phyloP scores from a whole-genome alignment of 2,329 filamentous ascomycete species.

The Juglanconis sp. region DNA sequence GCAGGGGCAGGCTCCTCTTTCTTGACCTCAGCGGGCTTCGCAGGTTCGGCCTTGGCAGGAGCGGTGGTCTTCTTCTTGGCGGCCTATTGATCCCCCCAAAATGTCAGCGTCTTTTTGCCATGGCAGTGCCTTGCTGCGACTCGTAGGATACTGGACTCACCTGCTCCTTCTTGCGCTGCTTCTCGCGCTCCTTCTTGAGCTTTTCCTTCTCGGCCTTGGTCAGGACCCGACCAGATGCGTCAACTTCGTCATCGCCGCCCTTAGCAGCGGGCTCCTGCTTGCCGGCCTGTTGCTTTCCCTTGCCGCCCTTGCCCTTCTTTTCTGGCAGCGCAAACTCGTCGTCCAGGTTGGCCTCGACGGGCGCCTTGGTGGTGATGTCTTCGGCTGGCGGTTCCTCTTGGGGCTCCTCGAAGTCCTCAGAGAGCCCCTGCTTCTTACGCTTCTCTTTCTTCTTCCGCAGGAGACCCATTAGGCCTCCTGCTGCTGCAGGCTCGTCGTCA shows the following conservation, averaged over 20 bases:
- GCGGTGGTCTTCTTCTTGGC: constrained; percentile 74
- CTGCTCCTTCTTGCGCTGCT: constrained; percentile 98
- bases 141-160: constrained; percentile 39
- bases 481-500: constrained; percentile 51
- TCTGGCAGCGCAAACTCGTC: constrained; percentile 83
- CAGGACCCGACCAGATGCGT: constrained; percentile 66
- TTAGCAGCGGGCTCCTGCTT: constrained; percentile 42
- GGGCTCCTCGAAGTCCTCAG: constrained; percentile 68
- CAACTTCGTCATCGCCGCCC: constrained; percentile 47
- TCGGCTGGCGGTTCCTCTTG: constrained; percentile 36
- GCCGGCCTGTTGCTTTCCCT: constrained; percentile 45
- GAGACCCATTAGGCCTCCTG: constrained; percentile 71
- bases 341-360: constrained; percentile 76
- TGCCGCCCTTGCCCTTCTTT: constrained; percentile 66
- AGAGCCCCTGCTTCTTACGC: constrained; percentile 82
- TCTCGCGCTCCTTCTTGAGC: constrained; percentile 96
- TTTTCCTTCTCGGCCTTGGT: constrained; percentile 99
- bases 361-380: constrained; percentile 59
- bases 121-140: neutral
- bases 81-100: constrained; percentile 49
- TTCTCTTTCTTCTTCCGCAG: constrained; percentile 80
- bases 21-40: constrained; percentile 52
- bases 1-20: constrained; percentile 37
- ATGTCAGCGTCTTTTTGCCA: constrained; percentile 1
- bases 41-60: constrained; percentile 47